phyloP scores from a whole-genome alignment of 306 rosid species.

The Cicer chorassanicum region DNA sequence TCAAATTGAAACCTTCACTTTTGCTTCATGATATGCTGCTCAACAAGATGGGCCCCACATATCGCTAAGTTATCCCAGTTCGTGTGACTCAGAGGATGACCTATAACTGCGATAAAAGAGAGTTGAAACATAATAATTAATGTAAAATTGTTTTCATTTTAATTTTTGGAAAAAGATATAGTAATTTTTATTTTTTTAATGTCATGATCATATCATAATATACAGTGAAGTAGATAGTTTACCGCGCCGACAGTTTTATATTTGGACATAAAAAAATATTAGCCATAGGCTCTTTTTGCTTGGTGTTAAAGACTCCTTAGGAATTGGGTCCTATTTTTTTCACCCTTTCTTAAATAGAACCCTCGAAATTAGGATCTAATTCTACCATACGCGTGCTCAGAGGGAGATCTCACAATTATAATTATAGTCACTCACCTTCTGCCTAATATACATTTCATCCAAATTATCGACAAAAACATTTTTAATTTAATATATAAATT shows the following conservation, averaged over 20 bases:
- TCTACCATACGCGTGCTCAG: slow-evolving; percentile 22
- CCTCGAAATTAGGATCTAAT: slow-evolving; percentile 42
- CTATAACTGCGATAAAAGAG: slow-evolving; percentile 32
- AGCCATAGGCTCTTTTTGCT: slow-evolving; percentile 17
- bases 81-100: slow-evolving; percentile 35
- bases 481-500: background rate
- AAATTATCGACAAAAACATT: too few relatives aligned
- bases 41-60: slow-evolving; percentile 36
- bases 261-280: slow-evolving; percentile 5
- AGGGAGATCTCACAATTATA: background rate
- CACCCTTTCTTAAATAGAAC: background rate
- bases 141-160: slow-evolving; percentile 3
- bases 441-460: background rate
- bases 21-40: slow-evolving; percentile 25
- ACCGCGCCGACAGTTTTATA: slow-evolving; percentile 40
- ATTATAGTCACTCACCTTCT: background rate
- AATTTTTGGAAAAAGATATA: background rate
- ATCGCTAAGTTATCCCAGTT: slow-evolving; percentile 32
- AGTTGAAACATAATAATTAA: slow-evolving; percentile 34
- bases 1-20: slow-evolving; percentile 11
- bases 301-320: slow-evolving; percentile 37
- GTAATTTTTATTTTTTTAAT: background rate
- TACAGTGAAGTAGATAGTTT: slow-evolving; percentile 20
- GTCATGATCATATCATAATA: background rate
- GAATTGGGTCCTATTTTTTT: background rate